These are phyloP conservation scores for Simplicillium aogashimaense DNA, from an alignment of 2,329 filamentous ascomycete species.

Conservation along the genomic window DNA sequence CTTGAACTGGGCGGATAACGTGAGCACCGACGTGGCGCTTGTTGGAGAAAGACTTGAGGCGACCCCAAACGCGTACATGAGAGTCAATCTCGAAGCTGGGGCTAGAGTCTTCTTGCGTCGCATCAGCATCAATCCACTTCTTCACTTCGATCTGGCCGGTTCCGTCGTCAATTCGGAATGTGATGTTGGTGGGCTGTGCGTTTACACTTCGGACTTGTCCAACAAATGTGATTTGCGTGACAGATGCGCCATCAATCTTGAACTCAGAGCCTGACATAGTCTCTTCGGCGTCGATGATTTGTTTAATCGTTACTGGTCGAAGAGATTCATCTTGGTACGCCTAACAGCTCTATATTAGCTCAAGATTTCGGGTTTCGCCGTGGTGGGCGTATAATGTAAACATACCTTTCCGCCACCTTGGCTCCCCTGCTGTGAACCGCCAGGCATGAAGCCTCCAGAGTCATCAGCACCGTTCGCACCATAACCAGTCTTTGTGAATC, in stretches of 20 bases:
- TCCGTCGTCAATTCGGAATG: slow-evolving; percentile 89
- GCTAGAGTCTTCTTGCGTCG: slow-evolving; percentile 30
- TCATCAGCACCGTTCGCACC: slow-evolving; percentile 48
- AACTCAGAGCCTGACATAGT: slow-evolving; percentile 65
- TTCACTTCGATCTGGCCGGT: slow-evolving; percentile 89
- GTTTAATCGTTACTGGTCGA: slow-evolving; percentile 90
- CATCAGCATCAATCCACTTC: slow-evolving; percentile 67
- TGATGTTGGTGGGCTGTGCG: slow-evolving; percentile 82
- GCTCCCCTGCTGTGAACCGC: slow-evolving; percentile 50
- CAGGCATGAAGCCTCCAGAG: slow-evolving; percentile 51
- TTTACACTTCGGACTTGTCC: slow-evolving; percentile 84
- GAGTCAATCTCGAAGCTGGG: slow-evolving; percentile 58
- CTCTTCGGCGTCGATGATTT: slow-evolving; percentile 75
- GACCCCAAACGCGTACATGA: slow-evolving; percentile 80
- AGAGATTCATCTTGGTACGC: slow-evolving; percentile 73
- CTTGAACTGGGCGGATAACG: slow-evolving; percentile 67
- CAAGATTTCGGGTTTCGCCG: neutral
- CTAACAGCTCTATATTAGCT: slow-evolving; percentile 17
- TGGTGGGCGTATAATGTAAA: neutral
- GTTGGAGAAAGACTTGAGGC: slow-evolving; percentile 73
- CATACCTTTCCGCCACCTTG: slow-evolving; percentile 37
- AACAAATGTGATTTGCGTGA: slow-evolving; percentile 69
- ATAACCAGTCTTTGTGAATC: slow-evolving; percentile 35
- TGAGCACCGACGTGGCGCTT: slow-evolving; percentile 75
- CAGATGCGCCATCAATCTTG: slow-evolving; percentile 67